These are phyloP conservation scores for Cladosporium austrohemisphaericum DNA, from an alignment of 2,329 filamentous ascomycete genomes.

Conservation along the genomic window DNA sequence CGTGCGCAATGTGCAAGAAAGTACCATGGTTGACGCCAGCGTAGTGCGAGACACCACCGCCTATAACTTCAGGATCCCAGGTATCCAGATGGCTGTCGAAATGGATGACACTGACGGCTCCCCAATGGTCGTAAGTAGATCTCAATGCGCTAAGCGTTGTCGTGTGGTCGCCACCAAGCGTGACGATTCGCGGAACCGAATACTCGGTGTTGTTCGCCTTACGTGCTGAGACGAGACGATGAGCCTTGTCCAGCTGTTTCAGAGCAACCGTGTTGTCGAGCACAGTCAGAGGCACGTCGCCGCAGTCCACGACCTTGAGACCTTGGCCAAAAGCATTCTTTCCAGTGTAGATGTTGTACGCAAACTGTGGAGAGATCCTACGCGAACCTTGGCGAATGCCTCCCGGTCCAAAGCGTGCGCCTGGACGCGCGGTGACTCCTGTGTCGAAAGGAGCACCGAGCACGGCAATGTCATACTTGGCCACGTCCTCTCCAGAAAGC, in stretches of 20 bases:
- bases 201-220: constrained; percentile 43
- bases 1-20: constrained; percentile 59
- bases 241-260: constrained; percentile 51
- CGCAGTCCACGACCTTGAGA: constrained; percentile 54
- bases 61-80: constrained; percentile 53
- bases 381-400: constrained; percentile 51
- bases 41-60: constrained; percentile 58
- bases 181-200: constrained; percentile 49
- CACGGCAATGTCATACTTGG: constrained; percentile 48
- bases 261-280: constrained; percentile 53
- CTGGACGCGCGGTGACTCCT: constrained; percentile 50
- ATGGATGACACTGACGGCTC: constrained; percentile 54
- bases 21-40: constrained; percentile 60
- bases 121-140: constrained; percentile 50
- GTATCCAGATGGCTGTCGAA: constrained; percentile 55
- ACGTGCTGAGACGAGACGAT: constrained; percentile 49
- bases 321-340: constrained; percentile 38
- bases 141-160: constrained; percentile 52
- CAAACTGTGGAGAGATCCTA: constrained; percentile 41
- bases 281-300: constrained; percentile 48
- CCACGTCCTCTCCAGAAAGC: constrained; percentile 31
- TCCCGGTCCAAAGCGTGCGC: constrained; percentile 50
- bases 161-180: constrained; percentile 55
- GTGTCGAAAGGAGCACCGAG: constrained; percentile 50
- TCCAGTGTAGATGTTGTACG: constrained; percentile 51